Evolutionary conservation across 2,329 filamentous ascomycete genomes (phyloP), one percentile per base, ranked within the genome.

Genomic region (Fusarium buharicum): DNA sequence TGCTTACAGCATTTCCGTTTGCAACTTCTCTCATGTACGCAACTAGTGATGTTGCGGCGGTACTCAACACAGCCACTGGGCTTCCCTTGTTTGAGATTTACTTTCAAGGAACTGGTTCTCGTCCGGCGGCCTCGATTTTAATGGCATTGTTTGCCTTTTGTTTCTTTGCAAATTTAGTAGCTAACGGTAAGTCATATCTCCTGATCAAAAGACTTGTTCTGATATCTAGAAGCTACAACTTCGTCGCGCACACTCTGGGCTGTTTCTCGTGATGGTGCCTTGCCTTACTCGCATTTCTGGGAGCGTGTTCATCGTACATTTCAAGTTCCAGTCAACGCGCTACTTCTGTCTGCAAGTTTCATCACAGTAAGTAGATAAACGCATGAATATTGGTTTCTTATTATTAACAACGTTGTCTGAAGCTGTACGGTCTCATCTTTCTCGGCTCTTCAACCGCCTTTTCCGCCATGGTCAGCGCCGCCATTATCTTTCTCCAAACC

Each of bases 381-480:
- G 1, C 1, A 1, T 7, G 4, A 4, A 17, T 6, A 13, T 3
- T 22, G 2, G 14, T 7, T 7, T 4, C 12, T 12, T 4, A 3
- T 12, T 5, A 12, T 40, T 61, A 5, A 53, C 18, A 1, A 0
- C 4, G 3, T 0, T 1, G 1, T 8, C 3, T 4, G 6, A 28
- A 71, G 61, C 4, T 74, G 0, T 75, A 75, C 8, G 72, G 69
- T 3, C 50, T 71, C 6, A 69, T 74, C 1, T 74, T 72, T 40
- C 56, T 74, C 1, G 72, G 72, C 4, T 74, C 70, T 0, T 65
- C 67, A 2, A 72, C 72, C 1, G 72, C 72, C 2, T 71, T 71
- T 27, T 59, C 65, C 0, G 58, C 67, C 3, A 71, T 71, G 67
- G 69, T 72, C 40, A 71, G 60, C 46, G 62, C 69, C 0, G 57